phyloP scores from a whole-genome alignment of 306 rosid genomes.

The Arachis stenosperma region DNA sequence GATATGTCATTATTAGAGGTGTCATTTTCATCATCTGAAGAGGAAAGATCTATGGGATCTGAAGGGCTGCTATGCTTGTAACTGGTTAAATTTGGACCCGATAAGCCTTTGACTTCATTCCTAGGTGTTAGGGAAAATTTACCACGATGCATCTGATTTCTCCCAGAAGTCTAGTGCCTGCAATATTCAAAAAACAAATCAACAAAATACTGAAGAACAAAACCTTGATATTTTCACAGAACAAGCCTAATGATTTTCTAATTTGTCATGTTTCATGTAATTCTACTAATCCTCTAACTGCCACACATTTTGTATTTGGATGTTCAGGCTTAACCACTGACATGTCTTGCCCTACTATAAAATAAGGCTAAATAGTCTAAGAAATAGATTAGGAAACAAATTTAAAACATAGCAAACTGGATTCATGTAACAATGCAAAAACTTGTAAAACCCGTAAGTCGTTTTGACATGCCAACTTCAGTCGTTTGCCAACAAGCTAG shows the following conservation, averaged over 20 bases:
- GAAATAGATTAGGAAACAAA: slow-evolving; percentile 30
- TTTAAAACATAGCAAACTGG: slow-evolving; percentile 19
- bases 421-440: slow-evolving; percentile 3
- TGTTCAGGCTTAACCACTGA: slow-evolving; percentile 13
- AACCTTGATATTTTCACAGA: neutral
- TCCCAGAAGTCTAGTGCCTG: slow-evolving; percentile 40
- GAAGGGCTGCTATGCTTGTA: slow-evolving; percentile 29
- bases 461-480: slow-evolving; percentile 7
- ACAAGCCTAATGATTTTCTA: slow-evolving; percentile 23
- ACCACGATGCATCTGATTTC: slow-evolving; percentile 46
- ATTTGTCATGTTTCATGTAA: slow-evolving; percentile 38
- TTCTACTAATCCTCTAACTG: neutral
- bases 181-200: slow-evolving; percentile 24
- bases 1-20: slow-evolving; percentile 49
- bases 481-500: neutral
- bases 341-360: slow-evolving; percentile 4
- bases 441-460: neutral
- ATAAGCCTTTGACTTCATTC: slow-evolving; percentile 39
- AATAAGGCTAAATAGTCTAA: slow-evolving; percentile 12
- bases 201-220: slow-evolving; percentile 1
- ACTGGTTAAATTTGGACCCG: slow-evolving; percentile 40
- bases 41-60: slow-evolving; percentile 45
- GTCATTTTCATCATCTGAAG: slow-evolving; percentile 60
- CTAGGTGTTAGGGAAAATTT: slow-evolving; percentile 47
- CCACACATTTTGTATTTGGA: slow-evolving; percentile 17